Percentiles rank a stretch among this genome's conserved stretches.
Evolutionary conservation across 768 basidiomycete species (phyloP).

Genomic region (Pleurotus sapidus): DNA sequence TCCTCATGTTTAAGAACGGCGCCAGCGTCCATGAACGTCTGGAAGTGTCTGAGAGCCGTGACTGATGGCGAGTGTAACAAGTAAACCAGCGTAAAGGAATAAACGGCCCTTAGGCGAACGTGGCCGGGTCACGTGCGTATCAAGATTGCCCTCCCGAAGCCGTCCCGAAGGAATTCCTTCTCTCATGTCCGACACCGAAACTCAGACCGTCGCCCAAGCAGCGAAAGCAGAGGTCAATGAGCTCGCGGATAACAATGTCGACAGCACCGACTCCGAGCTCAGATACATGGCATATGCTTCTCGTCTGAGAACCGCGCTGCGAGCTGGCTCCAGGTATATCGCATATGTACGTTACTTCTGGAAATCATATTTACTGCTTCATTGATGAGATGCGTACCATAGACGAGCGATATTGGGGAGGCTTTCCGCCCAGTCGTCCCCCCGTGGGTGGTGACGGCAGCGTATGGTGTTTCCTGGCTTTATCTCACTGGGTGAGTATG

Average conservation of each 20-base stretch:
- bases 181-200: constrained; percentile 29
- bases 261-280: constrained; percentile 65
- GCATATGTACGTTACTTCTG: constrained; percentile 56
- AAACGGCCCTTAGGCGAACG: constrained; percentile 2
- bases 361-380: no score
- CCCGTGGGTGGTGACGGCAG: constrained; percentile 68
- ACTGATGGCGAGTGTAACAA: not conserved
- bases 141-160: not conserved
- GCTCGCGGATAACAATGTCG: constrained; percentile 62
- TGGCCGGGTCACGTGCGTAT: constrained; percentile 6
- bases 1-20: not conserved
- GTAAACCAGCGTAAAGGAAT: not conserved
- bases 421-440: constrained; percentile 79
- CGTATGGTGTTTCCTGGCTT: constrained; percentile 80
- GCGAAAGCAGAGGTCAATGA: constrained; percentile 49
- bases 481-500: constrained; percentile 57
- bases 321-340: constrained; percentile 68
- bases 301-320: constrained; percentile 71
- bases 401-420: constrained; percentile 84
- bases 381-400: constrained; percentile 6
- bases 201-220: constrained; percentile 27
- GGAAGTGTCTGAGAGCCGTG: not conserved
- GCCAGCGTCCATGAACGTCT: constrained; percentile 10
- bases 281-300: constrained; percentile 78
- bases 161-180: constrained; percentile 7